Evolutionary conservation across 805 yeast species (phyloP).

Genomic region (Starmerella sirachaensis): DNA sequence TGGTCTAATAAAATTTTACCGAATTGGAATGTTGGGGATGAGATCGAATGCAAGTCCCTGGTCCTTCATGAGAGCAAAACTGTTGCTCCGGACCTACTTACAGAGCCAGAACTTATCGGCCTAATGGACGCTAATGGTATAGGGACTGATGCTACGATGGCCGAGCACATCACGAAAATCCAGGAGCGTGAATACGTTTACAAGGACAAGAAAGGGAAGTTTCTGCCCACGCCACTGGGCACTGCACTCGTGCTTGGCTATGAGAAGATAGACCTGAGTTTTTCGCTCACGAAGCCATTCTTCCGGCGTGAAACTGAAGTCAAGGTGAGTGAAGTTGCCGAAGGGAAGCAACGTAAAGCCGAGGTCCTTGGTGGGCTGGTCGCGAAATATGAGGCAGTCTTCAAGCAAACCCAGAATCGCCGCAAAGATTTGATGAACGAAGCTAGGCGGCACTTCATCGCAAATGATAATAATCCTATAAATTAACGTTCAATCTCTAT

Average conservation of each 20-base stretch:
- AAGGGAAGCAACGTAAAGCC: constrained; percentile 43
- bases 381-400: constrained; percentile 19
- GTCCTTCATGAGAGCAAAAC: constrained; percentile 65
- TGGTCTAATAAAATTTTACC: constrained; percentile 68
- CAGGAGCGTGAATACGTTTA: constrained; percentile 52
- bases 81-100: constrained; percentile 66
- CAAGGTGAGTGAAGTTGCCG: constrained; percentile 53
- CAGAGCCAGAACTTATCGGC: constrained; percentile 84
- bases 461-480: not conserved
- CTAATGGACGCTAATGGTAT: constrained; percentile 95
- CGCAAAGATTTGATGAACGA: constrained; percentile 12
- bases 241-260: constrained; percentile 81
- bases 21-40: constrained; percentile 44
- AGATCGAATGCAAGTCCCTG: constrained; percentile 42
- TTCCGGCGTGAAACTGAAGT: constrained; percentile 65
- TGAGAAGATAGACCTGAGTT: constrained; percentile 62
- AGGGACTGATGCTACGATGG: constrained; percentile 98
- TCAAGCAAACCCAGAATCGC: constrained; percentile 9
- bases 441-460: constrained; percentile 6
- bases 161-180: constrained; percentile 87
- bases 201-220: constrained; percentile 28
- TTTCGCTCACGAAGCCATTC: constrained; percentile 78
- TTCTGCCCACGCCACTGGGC: constrained; percentile 76
- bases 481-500: not conserved
- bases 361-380: constrained; percentile 15